Base-by-base conservation (phyloP, 805 yeast species). In the Suhomyces canberraensis region DNA sequence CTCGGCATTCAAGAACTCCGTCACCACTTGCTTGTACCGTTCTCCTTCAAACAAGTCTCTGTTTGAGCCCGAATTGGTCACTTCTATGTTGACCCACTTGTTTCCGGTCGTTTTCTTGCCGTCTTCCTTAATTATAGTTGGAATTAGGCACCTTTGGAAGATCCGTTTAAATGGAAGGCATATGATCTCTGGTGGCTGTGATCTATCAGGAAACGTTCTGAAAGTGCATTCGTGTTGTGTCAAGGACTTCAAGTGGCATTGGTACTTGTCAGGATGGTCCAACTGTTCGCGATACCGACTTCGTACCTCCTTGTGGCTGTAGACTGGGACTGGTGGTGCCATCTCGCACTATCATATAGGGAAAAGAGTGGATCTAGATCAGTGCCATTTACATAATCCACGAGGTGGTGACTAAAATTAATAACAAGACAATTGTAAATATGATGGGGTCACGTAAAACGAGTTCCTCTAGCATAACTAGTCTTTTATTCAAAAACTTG, bases 311-410 rank as follows among this genome's bases (percentile, higher is more conserved):
- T 43, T 33, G 13, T 57, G 44, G 21, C 46, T 47, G 35, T 56
- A 57, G 6, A 69, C 72, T 3, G 70, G 71, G 16, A 70, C 64
- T 6, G 73, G 71, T 14, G 74, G 74, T 9, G 73, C 69, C 74
- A 69, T 69, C 13, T 8, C 11, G 7, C 22, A n/a, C n/a, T n/a
- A n/a, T n/a, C n/a, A n/a, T n/a, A n/a, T n/a, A n/a, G n/a, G n/a
- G n/a, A n/a, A n/a, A n/a, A n/a, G n/a, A n/a, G n/a, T n/a, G n/a
- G n/a, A n/a, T n/a, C n/a, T n/a, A n/a, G n/a, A n/a, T n/a, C n/a
- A n/a, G n/a, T n/a, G n/a, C n/a, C n/a, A n/a, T n/a, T n/a, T n/a
- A n/a, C n/a, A n/a, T n/a, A n/a, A n/a, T n/a, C n/a, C n/a, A n/a
- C n/a, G n/a, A n/a, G n/a, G n/a, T n/a, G n/a, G n/a, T n/a, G n/a